phyloP scores from a whole-genome alignment of 2,329 filamentous ascomycete genomes.

The Parastagonospora avenae region DNA sequence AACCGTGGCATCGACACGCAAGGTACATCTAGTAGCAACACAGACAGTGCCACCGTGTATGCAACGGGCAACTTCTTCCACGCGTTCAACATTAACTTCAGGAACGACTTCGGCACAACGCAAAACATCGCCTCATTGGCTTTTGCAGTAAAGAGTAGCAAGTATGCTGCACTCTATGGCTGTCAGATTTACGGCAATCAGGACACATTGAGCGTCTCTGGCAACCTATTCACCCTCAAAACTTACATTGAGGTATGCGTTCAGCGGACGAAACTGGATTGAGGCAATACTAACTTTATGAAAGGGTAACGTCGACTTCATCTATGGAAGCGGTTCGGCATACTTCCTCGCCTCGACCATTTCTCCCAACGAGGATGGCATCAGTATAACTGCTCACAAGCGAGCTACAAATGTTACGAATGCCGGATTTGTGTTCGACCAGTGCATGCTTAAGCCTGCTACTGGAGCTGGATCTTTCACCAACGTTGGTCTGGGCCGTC shows the following conservation, averaged over 20 bases:
- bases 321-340: constrained; percentile 50
- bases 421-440: constrained; percentile 48
- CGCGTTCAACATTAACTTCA: constrained; percentile 49
- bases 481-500: constrained; percentile 33
- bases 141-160: constrained; percentile 50
- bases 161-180: constrained; percentile 46
- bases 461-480: constrained; percentile 33
- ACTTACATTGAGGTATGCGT: constrained; percentile 39
- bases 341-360: constrained; percentile 52
- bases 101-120: constrained; percentile 46
- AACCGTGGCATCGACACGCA: constrained; percentile 47
- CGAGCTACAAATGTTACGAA: constrained; percentile 45
- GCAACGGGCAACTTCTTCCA: constrained; percentile 49
- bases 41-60: constrained; percentile 49
- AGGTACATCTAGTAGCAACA: constrained; percentile 39
- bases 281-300: too few species aligned
- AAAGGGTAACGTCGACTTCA: constrained; percentile 51
- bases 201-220: constrained; percentile 46
- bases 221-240: constrained; percentile 49
- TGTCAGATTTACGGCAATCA: constrained; percentile 49
- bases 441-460: constrained; percentile 40
- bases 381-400: constrained; percentile 48
- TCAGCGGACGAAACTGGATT: too few species aligned
- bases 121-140: constrained; percentile 48
- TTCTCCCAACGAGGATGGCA: constrained; percentile 43